phyloP scores from a whole-genome alignment of 305 asterid species.

The Striga hermonthica region DNA sequence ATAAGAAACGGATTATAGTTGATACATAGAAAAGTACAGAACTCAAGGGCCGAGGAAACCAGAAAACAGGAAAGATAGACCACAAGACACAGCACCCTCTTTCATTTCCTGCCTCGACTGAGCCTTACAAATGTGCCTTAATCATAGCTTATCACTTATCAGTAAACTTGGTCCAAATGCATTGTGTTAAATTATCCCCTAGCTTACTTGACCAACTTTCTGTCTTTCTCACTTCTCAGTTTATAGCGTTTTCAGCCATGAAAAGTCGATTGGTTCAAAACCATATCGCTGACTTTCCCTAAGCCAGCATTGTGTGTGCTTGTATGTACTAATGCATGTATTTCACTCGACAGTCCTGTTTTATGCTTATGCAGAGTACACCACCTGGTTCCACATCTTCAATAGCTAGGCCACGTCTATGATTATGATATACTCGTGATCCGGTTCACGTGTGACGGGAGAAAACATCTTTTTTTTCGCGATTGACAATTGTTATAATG shows the following conservation, averaged over 20 bases:
- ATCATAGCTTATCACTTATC: too few relatives aligned
- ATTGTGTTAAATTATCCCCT: too few relatives aligned
- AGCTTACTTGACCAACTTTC: too few relatives aligned
- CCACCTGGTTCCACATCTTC: conserved; percentile 55
- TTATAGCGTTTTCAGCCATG: not conserved
- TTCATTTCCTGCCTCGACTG: too few relatives aligned
- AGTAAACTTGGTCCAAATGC: too few relatives aligned
- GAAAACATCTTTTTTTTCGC: not conserved
- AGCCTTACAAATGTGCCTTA: too few relatives aligned
- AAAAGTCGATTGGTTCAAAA: not conserved
- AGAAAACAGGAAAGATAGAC: too few relatives aligned
- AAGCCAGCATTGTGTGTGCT: not conserved
- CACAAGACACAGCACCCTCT: too few relatives aligned
- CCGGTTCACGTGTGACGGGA: conserved; percentile 11
- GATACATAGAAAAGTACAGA: not conserved
- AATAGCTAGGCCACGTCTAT: conserved; percentile 67
- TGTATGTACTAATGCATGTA: not conserved
- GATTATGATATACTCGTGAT: conserved; percentile 12
- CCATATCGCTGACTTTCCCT: not conserved
- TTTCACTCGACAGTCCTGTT: conserved; percentile 20
- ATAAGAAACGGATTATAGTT: not conserved
- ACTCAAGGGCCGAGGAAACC: conserved; percentile 1
- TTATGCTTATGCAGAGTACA: conserved; percentile 73
- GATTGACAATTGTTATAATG: too few relatives aligned
- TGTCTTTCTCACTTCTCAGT: too few relatives aligned